These are phyloP conservation scores for Alternaria sp. DNA, from an alignment of 2,329 filamentous ascomycete genomes.

Conservation along the genomic window DNA sequence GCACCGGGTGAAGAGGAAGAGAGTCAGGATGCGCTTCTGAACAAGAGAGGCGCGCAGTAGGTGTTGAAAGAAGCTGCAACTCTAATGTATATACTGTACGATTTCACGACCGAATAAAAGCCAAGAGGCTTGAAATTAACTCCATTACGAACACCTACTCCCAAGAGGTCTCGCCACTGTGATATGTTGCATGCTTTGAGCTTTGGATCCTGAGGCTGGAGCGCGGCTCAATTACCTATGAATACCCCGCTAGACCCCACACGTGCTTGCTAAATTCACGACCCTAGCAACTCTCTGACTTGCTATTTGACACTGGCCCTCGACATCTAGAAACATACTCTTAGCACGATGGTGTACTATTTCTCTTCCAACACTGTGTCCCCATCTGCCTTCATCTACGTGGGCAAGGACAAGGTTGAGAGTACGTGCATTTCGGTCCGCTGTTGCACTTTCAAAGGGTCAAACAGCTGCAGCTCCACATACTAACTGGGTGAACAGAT, in stretches of 20 bases:
- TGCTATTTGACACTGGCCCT: neutral
- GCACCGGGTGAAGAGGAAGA: slow-evolving; percentile 5
- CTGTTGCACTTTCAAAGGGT: neutral
- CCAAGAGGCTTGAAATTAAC: neutral
- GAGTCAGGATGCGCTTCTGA: slow-evolving; percentile 33
- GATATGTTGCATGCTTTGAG: neutral
- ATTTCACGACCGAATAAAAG: neutral
- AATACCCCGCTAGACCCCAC: slow-evolving; percentile 40
- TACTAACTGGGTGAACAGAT: slow-evolving; percentile 63
- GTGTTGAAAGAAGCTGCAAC: neutral
- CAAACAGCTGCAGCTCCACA: neutral
- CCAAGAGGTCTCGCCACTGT: neutral
- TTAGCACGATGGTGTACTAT: slow-evolving; percentile 83
- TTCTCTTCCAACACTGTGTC: slow-evolving; percentile 86
- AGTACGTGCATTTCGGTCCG: slow-evolving; percentile 66
- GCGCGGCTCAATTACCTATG: slow-evolving; percentile 13
- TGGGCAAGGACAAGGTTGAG: slow-evolving; percentile 99
- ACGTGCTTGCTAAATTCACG: slow-evolving; percentile 40
- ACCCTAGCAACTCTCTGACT: slow-evolving; percentile 9
- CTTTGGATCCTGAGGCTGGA: slow-evolving; percentile 12
- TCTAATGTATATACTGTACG: neutral
- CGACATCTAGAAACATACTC: neutral
- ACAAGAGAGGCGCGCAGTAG: slow-evolving; percentile 34
- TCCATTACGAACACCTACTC: neutral
- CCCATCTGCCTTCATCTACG: slow-evolving; percentile 88